Conservation (phyloP, 306 rosid species). For the Quercus rubra region DNA sequence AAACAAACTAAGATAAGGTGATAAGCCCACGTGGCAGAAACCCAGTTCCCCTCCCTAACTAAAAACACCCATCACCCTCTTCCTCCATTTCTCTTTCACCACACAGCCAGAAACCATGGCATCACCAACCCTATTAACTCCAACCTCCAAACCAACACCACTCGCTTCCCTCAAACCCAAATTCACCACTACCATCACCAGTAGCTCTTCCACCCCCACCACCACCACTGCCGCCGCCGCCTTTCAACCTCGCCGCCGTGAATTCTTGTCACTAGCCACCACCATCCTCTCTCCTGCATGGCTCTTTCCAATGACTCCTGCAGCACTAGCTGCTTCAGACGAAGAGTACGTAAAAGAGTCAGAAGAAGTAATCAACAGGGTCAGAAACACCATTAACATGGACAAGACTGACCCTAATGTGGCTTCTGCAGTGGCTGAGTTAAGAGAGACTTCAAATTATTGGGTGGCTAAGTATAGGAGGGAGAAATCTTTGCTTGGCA, state of each 20-base stretch:
- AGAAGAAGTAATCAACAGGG: conserved; percentile 68
- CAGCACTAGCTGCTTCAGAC: conserved; percentile 59
- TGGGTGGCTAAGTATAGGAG: conserved; percentile 97
- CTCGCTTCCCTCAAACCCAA: conserved; percentile 55
- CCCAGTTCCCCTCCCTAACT: conserved; percentile 26
- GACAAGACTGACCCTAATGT: conserved; percentile 78
- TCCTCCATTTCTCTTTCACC: not conserved
- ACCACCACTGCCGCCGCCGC: not conserved
- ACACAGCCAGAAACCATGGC: conserved; percentile 50
- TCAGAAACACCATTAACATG: conserved; percentile 60
- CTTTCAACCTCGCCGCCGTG: conserved; percentile 56
- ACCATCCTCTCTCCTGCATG: conserved; percentile 32
- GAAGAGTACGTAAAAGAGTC: conserved; percentile 89
- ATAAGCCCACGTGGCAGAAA: conserved; percentile 86
- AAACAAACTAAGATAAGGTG: conserved; percentile 64
- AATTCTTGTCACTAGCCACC: conserved; percentile 52
- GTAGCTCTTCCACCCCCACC: conserved; percentile 5
- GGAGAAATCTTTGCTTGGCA: conserved; percentile 73
- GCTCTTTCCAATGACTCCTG: conserved; percentile 37
- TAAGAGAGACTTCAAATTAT: conserved; percentile 68
- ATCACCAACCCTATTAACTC: conserved; percentile 74
- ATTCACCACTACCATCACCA: conserved; percentile 10
- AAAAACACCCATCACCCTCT: conserved; percentile 12
- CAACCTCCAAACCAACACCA: conserved; percentile 67
- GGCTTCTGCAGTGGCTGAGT: conserved; percentile 68